A percentile compares a stretch with the other conserved stretches of the same genome.
Conservation (phyloP, 495 filamentous ascomycete genomes). For the Hypoxylon cercidicola region DNA sequence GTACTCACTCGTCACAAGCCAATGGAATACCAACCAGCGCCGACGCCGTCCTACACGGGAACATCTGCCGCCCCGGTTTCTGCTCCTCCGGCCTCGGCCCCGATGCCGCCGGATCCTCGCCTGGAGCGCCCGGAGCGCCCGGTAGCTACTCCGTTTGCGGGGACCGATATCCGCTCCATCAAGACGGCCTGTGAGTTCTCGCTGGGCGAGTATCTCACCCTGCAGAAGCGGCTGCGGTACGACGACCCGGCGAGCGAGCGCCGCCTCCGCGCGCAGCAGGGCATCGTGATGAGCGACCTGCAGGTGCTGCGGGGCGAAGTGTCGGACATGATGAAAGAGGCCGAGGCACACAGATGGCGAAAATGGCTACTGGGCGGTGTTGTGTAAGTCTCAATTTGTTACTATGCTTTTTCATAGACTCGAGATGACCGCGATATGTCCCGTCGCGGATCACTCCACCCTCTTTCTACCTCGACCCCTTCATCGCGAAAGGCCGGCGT, state of each 20-base stretch:
- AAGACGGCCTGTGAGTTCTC: conserved; percentile 45
- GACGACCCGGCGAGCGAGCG: conserved; percentile 34
- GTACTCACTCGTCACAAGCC: background rate
- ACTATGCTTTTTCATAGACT: too few species aligned
- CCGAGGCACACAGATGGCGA: conserved; percentile 54
- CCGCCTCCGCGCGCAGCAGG: conserved; percentile 48
- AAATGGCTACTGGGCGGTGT: conserved; percentile 53
- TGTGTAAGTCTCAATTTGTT: conserved; percentile 49
- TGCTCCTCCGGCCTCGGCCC: conserved; percentile 11
- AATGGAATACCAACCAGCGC: conserved; percentile 34
- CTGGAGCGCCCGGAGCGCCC: conserved; percentile 21
- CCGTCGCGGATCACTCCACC: too few species aligned
- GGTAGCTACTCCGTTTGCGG: conserved; percentile 24
- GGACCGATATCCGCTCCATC: conserved; percentile 33
- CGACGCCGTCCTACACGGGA: conserved; percentile 33
- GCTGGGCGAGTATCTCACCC: conserved; percentile 49
- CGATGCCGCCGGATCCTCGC: conserved; percentile 19
- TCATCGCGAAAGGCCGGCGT: background rate
- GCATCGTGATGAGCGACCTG: conserved; percentile 49
- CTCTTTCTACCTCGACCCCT: too few species aligned
- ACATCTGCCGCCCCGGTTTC: conserved; percentile 24
- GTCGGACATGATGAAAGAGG: conserved; percentile 41
- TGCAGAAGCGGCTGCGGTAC: conserved; percentile 41
- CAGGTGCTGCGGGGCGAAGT: conserved; percentile 46
- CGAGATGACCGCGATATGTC: background rate